Conservation (phyloP, 73 alveolate species). For the Paramecium biaurelia region DNA sequence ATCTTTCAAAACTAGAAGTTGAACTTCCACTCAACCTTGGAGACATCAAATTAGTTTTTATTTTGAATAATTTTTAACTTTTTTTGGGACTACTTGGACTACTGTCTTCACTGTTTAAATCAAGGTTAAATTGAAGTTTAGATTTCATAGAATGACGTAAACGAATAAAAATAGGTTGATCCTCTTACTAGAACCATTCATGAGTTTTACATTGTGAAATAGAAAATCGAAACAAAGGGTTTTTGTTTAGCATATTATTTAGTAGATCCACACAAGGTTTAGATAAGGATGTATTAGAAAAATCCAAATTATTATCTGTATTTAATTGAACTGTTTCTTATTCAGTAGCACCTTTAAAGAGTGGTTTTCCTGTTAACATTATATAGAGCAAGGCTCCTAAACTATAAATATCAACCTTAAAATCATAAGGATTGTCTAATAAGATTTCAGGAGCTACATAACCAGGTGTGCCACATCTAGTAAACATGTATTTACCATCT, state of each 20-base stretch:
- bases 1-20: not conserved
- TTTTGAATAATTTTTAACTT: not conserved
- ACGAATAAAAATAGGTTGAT: not conserved
- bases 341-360: slow-evolving; percentile 82
- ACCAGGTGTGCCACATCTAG: slow-evolving; percentile 60
- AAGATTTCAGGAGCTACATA: slow-evolving; percentile 65
- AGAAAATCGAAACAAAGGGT: not conserved
- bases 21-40: not conserved
- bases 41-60: not conserved
- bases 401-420: slow-evolving; percentile 13
- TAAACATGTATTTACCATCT: slow-evolving; percentile 19
- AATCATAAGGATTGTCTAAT: slow-evolving; percentile 41
- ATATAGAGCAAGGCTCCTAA: slow-evolving; percentile 33
- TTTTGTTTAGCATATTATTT: not conserved
- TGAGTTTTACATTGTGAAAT: not conserved
- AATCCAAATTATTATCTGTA: not conserved
- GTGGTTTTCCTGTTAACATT: slow-evolving; percentile 30
- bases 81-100: not conserved
- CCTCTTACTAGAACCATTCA: not conserved
- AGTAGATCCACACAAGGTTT: not conserved
- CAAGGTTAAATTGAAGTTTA: not conserved
- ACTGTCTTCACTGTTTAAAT: not conserved
- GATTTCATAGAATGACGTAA: not conserved
- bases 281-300: not conserved
- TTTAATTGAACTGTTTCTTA: slow-evolving; percentile 56